Evolutionary conservation across 768 basidiomycete genomes (phyloP).

Genomic region (Tulasnella sp.): DNA sequence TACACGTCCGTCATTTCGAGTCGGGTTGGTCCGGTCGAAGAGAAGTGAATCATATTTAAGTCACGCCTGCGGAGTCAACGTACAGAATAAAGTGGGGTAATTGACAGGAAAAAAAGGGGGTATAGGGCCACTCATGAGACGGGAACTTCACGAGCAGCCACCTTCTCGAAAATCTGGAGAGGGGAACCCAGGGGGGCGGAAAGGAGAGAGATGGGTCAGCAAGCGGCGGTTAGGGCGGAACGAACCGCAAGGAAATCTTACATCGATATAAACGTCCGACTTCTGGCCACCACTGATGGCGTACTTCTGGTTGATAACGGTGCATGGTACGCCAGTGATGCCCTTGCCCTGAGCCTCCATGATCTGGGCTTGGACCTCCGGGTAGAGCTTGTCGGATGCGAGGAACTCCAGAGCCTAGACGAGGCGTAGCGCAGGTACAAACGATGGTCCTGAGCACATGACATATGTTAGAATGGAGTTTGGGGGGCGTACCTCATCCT

Average conservation of each 20-base stretch:
- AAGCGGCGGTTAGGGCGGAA: neutral
- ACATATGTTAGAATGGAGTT: neutral
- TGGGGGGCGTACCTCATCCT: constrained; percentile 46
- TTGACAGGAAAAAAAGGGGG: neutral
- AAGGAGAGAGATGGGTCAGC: neutral
- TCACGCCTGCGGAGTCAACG: neutral
- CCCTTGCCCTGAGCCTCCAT: constrained; percentile 60
- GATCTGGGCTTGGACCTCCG: constrained; percentile 61
- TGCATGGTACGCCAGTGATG: constrained; percentile 74
- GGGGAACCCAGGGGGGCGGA: neutral
- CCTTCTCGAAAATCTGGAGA: neutral
- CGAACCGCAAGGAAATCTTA: neutral
- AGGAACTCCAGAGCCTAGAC: constrained; percentile 61
- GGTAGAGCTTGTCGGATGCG: constrained; percentile 57
- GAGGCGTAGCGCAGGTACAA: neutral
- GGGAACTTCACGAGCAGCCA: neutral
- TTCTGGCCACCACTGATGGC: constrained; percentile 71
- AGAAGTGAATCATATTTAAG: neutral
- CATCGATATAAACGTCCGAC: constrained; percentile 52
- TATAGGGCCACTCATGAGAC: neutral
- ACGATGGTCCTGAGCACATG: neutral
- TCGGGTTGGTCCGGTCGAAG: neutral
- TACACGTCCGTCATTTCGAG: neutral
- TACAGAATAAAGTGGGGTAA: neutral
- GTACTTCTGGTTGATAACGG: constrained; percentile 74